A percentile compares a stretch with the other conserved stretches of the same genome.
phyloP scores from a whole-genome alignment of 2,329 filamentous ascomycete species.

The Verticillium nonalfalfae region DNA sequence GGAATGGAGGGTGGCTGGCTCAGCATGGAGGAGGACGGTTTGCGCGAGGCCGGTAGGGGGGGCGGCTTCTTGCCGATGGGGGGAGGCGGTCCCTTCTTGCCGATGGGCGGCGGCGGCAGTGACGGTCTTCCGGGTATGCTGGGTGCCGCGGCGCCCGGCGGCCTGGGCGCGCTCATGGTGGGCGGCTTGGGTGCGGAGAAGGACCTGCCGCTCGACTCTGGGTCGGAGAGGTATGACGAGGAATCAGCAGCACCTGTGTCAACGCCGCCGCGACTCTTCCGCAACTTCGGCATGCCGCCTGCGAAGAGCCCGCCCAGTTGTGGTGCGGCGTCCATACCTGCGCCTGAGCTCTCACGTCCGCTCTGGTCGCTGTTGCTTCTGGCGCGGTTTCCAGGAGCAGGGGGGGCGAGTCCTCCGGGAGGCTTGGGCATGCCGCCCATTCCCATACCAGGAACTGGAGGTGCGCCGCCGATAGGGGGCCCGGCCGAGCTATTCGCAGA shows the following conservation, averaged over 20 bases:
- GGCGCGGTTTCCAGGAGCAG: conserved; percentile 62
- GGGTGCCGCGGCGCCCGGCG: conserved; percentile 54
- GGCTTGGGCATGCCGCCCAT: conserved; percentile 39
- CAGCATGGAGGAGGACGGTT: conserved; percentile 39
- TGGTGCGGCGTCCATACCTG: conserved; percentile 55
- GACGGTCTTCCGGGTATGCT: conserved; percentile 49
- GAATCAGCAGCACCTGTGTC: conserved; percentile 56
- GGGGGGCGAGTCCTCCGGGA: conserved; percentile 63
- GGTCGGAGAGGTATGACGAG: conserved; percentile 74
- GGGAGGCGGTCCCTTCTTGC: conserved; percentile 66
- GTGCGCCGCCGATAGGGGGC: conserved; percentile 66
- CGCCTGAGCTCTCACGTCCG: conserved; percentile 30
- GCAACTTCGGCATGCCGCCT: conserved; percentile 91
- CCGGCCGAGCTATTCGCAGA: conserved; percentile 44
- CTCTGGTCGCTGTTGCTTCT: conserved; percentile 80
- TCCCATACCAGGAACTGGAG: conserved; percentile 64
- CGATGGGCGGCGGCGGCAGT: conserved; percentile 39
- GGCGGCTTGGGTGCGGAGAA: conserved; percentile 48
- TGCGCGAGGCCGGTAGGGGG: conserved; percentile 53
- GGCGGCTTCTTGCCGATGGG: conserved; percentile 72
- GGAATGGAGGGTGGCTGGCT: conserved; percentile 26
- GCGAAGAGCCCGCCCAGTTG: conserved; percentile 86
- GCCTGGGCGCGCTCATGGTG: conserved; percentile 47
- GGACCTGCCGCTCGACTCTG: conserved; percentile 48
- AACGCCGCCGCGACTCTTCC: conserved; percentile 76